Evolutionary conservation across 371 early-diverging fungal genomes (phyloP).

Genomic region (Lichtheimia corymbifera): DNA sequence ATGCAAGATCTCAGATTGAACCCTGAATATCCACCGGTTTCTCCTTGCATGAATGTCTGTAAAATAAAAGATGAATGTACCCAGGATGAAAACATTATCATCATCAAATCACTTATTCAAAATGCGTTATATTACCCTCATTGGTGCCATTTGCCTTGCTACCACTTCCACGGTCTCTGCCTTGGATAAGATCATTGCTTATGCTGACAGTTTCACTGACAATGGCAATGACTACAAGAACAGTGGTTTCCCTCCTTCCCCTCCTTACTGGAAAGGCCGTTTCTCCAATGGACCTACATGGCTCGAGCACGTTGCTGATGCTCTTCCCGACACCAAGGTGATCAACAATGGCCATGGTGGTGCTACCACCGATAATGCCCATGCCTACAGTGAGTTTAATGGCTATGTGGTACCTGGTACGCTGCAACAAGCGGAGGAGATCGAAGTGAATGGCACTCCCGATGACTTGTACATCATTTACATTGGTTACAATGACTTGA

Average conservation of each 20-base stretch:
- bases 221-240: constrained; percentile 24
- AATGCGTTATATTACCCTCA: not conserved
- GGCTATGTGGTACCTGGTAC: constrained; percentile 21
- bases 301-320: constrained; percentile 48
- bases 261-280: constrained; percentile 50
- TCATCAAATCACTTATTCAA: not conserved
- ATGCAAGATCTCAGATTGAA: too few species aligned
- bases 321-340: constrained; percentile 26
- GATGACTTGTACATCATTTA: constrained; percentile 21
- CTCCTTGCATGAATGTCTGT: too few species aligned
- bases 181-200: constrained; percentile 22
- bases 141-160: constrained; percentile 12
- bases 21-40: too few species aligned
- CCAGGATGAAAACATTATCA: not conserved
- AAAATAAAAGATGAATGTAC: not conserved
- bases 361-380: constrained; percentile 52
- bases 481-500: constrained; percentile 30
- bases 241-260: constrained; percentile 23
- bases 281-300: constrained; percentile 59
- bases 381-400: constrained; percentile 17
- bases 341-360: constrained; percentile 55
- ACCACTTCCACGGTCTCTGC: constrained; percentile 14
- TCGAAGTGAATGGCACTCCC: constrained; percentile 12
- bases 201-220: constrained; percentile 29
- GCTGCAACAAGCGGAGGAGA: constrained; percentile 18